Evolutionary conservation across 2,329 filamentous ascomycete genomes (phyloP), one percentile per base, ranked within the genome.

Genomic region (Aspergillus alliaceus): DNA sequence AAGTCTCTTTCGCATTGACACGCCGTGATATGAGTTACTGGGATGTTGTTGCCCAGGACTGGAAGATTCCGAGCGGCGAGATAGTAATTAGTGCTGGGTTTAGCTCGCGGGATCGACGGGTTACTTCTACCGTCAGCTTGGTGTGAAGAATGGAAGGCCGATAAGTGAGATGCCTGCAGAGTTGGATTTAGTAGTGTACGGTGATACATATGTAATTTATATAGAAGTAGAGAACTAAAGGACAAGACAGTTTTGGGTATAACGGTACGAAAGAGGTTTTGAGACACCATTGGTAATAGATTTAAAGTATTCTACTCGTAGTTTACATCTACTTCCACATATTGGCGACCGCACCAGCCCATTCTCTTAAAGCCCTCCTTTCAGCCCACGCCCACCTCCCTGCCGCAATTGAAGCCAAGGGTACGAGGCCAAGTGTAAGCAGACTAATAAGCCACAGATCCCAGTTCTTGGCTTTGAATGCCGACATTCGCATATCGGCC

Each of bases 1-100:
- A 60, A 0, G 75, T 80, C 15, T 64, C 59, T 2, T 84, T 85
- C 52, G 69, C 73, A 46, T 70, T 86, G 18, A 76, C 65, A 7
- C 57, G 73, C 6, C 67, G 69, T 9, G 74, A 75, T 59, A 24
- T 75, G 25, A 72, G 68, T 24, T 70, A 68, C 42, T 76, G 74
- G 74, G 68, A 75, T 62, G 67, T 67, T 6, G 54, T 31, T 20
- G 51, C 24, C 14, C 70, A 75, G 59, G 62, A 69, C 12, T 76
- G 73, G 74, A 62, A 68, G 29, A 64, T 70, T 53, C 68, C 57
- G 3, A 53, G 51, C 27, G 66, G 66, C 2, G 51, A 48, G 0
- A 69, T 67, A 44, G 53, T 9, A n/a, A 59, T 70, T 1, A 59
- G 61, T 49, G 63, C 66, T 39, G 69, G 69, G 4, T 50, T 18